A percentile compares a stretch with the other conserved stretches of the same genome.
These are phyloP conservation scores for Fistulinella prunicolor DNA, from an alignment of 768 basidiomycete genomes.

Conservation along the genomic window DNA sequence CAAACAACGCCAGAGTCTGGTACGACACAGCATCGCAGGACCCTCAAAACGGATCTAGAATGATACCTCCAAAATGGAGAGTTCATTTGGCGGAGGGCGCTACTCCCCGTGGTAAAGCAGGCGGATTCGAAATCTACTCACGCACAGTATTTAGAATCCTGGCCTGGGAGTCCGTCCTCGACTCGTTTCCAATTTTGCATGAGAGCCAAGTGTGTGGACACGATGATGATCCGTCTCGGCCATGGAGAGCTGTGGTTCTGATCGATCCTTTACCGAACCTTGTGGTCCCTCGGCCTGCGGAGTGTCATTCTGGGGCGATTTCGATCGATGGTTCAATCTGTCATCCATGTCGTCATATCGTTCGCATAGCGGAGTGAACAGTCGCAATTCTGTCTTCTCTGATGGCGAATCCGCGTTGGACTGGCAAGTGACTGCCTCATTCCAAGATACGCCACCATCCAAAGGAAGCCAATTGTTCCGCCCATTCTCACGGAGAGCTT, in stretches of 20 bases:
- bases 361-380: conserved; percentile 6
- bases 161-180: conserved; percentile 22
- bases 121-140: conserved; percentile 17
- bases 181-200: conserved; percentile 14
- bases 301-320: conserved; percentile 11
- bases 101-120: conserved; percentile 4
- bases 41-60: conserved; percentile 2
- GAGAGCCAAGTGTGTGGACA: conserved; percentile 11
- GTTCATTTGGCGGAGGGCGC: conserved; percentile 10
- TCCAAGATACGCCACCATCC: conserved; percentile 18
- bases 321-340: neutral
- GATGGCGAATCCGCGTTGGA: no score
- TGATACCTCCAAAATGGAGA: conserved; percentile 14
- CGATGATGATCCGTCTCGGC: conserved; percentile 9
- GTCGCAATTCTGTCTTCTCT: no score
- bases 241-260: neutral
- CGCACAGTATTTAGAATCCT: conserved; percentile 5
- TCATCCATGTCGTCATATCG: neutral
- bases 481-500: conserved; percentile 23
- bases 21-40: neutral
- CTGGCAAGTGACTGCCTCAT: neutral
- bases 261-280: conserved; percentile 7
- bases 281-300: neutral
- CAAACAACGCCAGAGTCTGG: neutral
- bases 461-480: conserved; percentile 3